Percentiles rank a stretch among this genome's conserved stretches.
These are phyloP conservation scores for Aureobasidium leucospermi DNA, from an alignment of 2,329 filamentous ascomycete genomes.

Conservation along the genomic window DNA sequence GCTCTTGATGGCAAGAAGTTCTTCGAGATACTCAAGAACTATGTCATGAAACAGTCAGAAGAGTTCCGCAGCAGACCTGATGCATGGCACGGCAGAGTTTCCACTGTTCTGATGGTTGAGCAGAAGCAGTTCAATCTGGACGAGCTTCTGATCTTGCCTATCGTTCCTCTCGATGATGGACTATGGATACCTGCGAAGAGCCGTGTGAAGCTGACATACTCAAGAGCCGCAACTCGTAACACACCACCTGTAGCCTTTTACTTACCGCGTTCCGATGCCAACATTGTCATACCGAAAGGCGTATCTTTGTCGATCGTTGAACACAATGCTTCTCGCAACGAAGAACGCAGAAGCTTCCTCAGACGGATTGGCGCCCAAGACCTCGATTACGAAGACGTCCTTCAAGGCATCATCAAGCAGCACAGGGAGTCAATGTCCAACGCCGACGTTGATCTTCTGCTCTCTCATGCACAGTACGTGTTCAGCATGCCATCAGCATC, in stretches of 20 bases:
- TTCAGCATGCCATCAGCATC: neutral
- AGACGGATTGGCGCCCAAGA: neutral
- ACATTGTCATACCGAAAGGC: slow-evolving; percentile 12
- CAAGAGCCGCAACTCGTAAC: neutral
- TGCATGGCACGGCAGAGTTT: slow-evolving; percentile 13
- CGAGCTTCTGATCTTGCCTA: neutral
- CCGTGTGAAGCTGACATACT: neutral
- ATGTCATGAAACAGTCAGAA: neutral
- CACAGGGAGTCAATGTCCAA: neutral
- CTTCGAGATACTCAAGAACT: slow-evolving; percentile 11
- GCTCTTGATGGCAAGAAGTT: slow-evolving; percentile 1
- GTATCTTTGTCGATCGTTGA: slow-evolving; percentile 13
- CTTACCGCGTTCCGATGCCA: slow-evolving; percentile 9
- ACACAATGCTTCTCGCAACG: neutral
- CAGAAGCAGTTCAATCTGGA: neutral
- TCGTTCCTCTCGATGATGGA: slow-evolving; percentile 15
- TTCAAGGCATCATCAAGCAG: neutral
- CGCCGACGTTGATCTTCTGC: neutral
- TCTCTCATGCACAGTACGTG: neutral
- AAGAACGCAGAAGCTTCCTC: neutral
- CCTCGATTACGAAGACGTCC: neutral
- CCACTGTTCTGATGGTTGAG: neutral
- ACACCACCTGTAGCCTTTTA: slow-evolving; percentile 1
- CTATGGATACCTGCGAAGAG: slow-evolving; percentile 3
- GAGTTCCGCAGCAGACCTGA: neutral